Evolutionary conservation across 345 rosid genomes (phyloP).

Genomic region (Moringa oleifera): DNA sequence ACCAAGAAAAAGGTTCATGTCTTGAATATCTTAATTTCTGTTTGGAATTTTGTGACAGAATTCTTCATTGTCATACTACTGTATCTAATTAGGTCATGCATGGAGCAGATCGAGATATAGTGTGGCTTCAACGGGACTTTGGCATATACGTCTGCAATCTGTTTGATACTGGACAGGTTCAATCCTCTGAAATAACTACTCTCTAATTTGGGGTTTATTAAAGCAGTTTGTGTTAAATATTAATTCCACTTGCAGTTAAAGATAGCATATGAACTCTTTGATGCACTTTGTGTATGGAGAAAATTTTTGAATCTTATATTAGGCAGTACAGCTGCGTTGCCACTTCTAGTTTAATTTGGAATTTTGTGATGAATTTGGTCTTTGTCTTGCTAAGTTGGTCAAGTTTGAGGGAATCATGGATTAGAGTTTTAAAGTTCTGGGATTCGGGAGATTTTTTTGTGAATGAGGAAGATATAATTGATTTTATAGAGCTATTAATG

Average conservation of each 20-base stretch:
- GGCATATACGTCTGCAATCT: conserved; percentile 94
- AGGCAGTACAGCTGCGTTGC: not conserved
- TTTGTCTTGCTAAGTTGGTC: no score
- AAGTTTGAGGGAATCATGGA: no score
- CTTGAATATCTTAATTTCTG: conserved; percentile 3
- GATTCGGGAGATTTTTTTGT: no score
- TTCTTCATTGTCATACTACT: conserved; percentile 24
- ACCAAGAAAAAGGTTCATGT: conserved; percentile 73
- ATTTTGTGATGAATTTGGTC: not conserved
- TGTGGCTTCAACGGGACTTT: conserved; percentile 97
- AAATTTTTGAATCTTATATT: not conserved
- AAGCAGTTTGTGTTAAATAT: not conserved
- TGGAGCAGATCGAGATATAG: conserved; percentile 92
- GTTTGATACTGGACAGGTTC: conserved; percentile 98
- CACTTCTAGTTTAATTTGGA: not conserved
- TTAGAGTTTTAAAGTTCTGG: no score
- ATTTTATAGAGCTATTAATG: no score
- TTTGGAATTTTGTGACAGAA: conserved; percentile 3
- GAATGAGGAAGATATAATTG: no score
- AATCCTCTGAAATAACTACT: conserved; percentile 6
- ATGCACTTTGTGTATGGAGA: conserved; percentile 5
- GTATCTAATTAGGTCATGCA: conserved; percentile 75
- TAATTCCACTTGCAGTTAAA: no score
- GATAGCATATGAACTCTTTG: not conserved
- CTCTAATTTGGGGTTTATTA: conserved; percentile 1